Percentiles rank a stretch among this genome's conserved stretches.
Conservation (phyloP, 352 stramenopile genomes). For the Pythium phragmitis region DNA sequence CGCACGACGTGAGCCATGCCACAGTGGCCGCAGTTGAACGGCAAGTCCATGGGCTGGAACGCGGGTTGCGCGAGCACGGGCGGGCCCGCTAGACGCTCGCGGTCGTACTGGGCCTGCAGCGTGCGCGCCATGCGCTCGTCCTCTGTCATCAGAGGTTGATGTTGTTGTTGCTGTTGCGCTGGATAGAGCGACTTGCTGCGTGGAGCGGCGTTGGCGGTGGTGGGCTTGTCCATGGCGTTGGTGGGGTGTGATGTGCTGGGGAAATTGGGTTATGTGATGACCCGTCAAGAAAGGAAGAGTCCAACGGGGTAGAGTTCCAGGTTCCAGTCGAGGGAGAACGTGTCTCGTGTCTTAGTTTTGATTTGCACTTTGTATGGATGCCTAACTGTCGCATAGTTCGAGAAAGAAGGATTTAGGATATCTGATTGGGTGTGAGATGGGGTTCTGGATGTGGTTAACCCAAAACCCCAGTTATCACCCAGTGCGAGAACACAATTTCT, state of each 20-base stretch:
- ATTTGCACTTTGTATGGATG: constrained; percentile 2
- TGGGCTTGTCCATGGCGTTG: constrained; percentile 16
- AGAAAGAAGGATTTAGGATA: background rate
- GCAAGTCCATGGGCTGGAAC: constrained; percentile 32
- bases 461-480: no score
- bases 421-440: no score
- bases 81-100: constrained; percentile 12
- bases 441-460: no score
- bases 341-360: background rate
- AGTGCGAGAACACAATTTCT: no score
- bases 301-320: constrained; percentile 15
- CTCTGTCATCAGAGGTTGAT: constrained; percentile 24
- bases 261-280: background rate
- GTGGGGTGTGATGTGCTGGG: background rate
- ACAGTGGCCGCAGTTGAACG: constrained; percentile 68
- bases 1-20: constrained; percentile 61
- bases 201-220: constrained; percentile 1
- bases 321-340: constrained; percentile 10
- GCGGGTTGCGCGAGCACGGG: constrained; percentile 42
- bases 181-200: constrained; percentile 24
- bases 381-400: constrained; percentile 5
- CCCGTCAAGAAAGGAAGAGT: background rate
- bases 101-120: constrained; percentile 57
- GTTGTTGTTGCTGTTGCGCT: constrained; percentile 19
- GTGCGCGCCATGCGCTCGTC: constrained; percentile 56